Evolutionary conservation across 306 rosid genomes (phyloP), one percentile per base, ranked within the genome.

Genomic region (Fagus crenata): DNA sequence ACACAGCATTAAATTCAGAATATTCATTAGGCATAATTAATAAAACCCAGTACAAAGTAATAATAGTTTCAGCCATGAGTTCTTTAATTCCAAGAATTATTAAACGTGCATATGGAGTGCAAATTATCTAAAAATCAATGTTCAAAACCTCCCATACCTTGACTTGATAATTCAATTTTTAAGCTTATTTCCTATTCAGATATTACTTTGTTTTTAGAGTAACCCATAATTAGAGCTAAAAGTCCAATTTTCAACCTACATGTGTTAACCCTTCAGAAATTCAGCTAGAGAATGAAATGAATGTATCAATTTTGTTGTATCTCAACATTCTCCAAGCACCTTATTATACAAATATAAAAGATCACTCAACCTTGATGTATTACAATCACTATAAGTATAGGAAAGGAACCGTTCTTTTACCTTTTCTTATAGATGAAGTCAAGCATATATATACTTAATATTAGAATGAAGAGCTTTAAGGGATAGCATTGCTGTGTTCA

Each of bases 1-100:
- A 41, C 59, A 51, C 55, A 42, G 4, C 73, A 35, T 78, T 42
- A 72, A 83, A 74, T 63, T 36, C 31, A 55, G 72, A 71, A 70
- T 31, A 67, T 22, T 79, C 63, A 72, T 75, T 39, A 33, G 22
- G 76, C 17, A 42, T 37, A 73, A 60, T 28, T 49, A 69, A 69
- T 28, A 64, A 55, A 49, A 46, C 54, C 43, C n/a, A n/a, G n/a
- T 37, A 65, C 22, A 65, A 33, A 37, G 46, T 3, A 39, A 65
- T 17, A 17, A 1, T 39, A 39, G 28, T 39, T 65, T 65, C 71
- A 3, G 6, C 32, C 4, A n/a, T 37, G 32, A 61, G 22, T 39
- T 6, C 71, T 6, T 3, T 65, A 6, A 15, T 63, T 63, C 69
- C 8, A 35, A 5, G 40, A 37, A 36, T n/a, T 65, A 65, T 65